Evolutionary conservation across 441 rosid genomes (phyloP), one percentile per base, ranked within the genome.

Genomic region (Corymbia calophylla): DNA sequence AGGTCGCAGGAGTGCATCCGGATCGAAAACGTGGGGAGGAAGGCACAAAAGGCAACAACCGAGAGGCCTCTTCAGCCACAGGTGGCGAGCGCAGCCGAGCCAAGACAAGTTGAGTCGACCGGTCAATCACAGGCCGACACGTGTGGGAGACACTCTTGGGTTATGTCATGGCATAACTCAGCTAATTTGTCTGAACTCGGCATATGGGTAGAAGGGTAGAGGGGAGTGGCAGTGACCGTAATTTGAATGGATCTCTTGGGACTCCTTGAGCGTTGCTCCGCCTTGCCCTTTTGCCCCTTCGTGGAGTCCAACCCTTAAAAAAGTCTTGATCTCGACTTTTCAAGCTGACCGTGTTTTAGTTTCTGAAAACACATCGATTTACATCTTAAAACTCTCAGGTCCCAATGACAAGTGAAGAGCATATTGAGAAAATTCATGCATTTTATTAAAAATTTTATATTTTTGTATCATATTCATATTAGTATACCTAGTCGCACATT

Each of bases 401-500:
- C 58, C 16, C 8, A 31, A 31, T 32, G 19, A 4, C 31, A 3
- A 66, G 39, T 16, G 5, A 18, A 4, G 6, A 16, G 39, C 39
- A 2, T 31, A 8, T 31, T 1, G 9, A 4, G 2, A 31, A 16
- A 16, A 66, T 66, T 2, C 35, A 31, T 1, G 8, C 77, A 31
- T 31, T 18, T 8, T 32, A 29, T 62, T 14, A 18, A n/a, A 60
- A 7, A 0, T 29, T 3, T 6, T 62, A 16, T 62, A 62, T 3
- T 64, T 9, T 64, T 39, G 15, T 15, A 17, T n/a, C 17, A n/a
- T 1, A 3, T n/a, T 7, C 4, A n/a, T n/a, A 64, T 1, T 29
- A 16, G 2, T 68, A 9, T 5, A 18, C 7, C 10, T 3, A 1
- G 0, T 18, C 8, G 1, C 4, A 21, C 1, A 32, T 68, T 18